A percentile compares a stretch with the other conserved stretches of the same genome.
Conservation (phyloP, 139 green algal genomes). For the Ulvella scutata region DNA sequence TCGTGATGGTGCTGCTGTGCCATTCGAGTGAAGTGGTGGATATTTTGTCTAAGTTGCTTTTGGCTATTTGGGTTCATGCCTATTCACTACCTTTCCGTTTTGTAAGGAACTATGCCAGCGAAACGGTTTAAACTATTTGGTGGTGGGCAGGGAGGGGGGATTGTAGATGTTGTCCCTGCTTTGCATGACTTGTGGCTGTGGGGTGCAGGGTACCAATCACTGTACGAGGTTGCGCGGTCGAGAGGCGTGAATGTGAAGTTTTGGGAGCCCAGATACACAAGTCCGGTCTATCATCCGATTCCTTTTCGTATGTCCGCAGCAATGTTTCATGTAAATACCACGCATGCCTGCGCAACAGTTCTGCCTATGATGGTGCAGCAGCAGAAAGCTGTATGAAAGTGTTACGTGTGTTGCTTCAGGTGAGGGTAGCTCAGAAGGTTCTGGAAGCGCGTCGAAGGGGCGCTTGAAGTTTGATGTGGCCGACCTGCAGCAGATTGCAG, state of each 20-base stretch:
- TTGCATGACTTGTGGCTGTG: not conserved
- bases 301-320: no score
- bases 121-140: not conserved
- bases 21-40: no score
- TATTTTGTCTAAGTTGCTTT: no score
- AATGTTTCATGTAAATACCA: no score
- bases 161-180: not conserved
- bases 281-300: no score
- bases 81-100: no score
- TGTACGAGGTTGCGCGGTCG: constrained; percentile 36
- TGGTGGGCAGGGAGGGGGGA: not conserved
- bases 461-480: constrained; percentile 17
- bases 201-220: constrained; percentile 47
- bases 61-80: no score
- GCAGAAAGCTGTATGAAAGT: not conserved
- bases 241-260: constrained; percentile 28
- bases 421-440: no score
- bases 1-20: no score
- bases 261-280: constrained; percentile 30
- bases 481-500: constrained; percentile 5
- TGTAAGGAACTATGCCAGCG: no score
- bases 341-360: no score
- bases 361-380: not conserved
- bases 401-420: not conserved
- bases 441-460: not conserved